Evolutionary conservation across 371 early-diverging fungal species (phyloP), one percentile per base, ranked within the genome.

Genomic region (Rhizopus sp.): DNA sequence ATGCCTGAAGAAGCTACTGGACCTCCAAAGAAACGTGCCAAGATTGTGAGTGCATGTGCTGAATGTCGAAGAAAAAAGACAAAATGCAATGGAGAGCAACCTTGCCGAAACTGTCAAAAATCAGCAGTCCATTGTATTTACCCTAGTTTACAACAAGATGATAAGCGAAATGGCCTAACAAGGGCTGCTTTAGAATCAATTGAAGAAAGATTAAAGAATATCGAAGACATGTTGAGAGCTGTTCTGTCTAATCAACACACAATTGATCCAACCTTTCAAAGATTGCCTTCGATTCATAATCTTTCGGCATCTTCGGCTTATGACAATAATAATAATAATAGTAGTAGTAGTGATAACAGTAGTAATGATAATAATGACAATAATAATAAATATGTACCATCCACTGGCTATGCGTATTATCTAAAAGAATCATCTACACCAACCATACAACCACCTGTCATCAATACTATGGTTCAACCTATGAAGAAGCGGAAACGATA

Each of bases 31-130:
- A 86, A 86, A 60, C 80, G 84, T 58, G 83, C 79, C 40, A 84
- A 84, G 59, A 84, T 86, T 38, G 76, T 83, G 15, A 86, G 83
- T 46, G 86, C 86, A 3, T 83, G 84, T 52, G 62, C 77, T 17
- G 82, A 81, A 60, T 85, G 85, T 53, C 70, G 85, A 52, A 70
- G 83, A 13, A 81, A 82, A 66, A 85, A 85, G 57, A 82, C 81
- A 48, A 83, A 83, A 64, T 85, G 85, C 49, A 80, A 85, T 64
- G 86, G 86, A 30, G 76, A 77, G 50, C 73, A 75, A 30, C 86
- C 86, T 10, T 86, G 86, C 57, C 71, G 78, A n/a, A 82, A 78
- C 63, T 86, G 86, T 55, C 70, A 72, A 63, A 80, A 81, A 54
- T 76, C 80, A 39, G 65, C 59, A 4, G 73, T 72, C 8, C 58